Base-by-base conservation (phyloP, 352 stramenopile genomes). In the Pythium scleroteichum region DNA sequence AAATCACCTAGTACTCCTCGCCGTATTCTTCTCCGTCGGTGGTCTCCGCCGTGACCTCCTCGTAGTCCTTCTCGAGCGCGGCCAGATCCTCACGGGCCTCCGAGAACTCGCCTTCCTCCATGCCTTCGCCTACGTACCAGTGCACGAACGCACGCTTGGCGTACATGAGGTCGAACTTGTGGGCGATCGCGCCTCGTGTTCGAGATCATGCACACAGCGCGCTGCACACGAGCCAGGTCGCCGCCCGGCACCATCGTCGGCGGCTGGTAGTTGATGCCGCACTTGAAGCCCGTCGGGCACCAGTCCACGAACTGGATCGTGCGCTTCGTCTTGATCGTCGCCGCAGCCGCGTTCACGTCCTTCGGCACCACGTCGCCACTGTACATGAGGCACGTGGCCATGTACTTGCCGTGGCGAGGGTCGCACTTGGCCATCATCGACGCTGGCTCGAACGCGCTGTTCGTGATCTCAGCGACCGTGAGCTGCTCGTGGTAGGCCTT, bases 391-490 rank as follows among this genome's bases (percentile, higher is more conserved):
- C 29, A 35, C 29, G 29, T 35, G 29, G 97, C 96, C 96, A 99
- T 99, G 95, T 99, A 99, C 85, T 99, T 98, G 72, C 95, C 94
- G 72, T 98, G 94, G 61, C 94, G 85, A 52, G 97, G 96, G 78
- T 99, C 97, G 52, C 97, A 99, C 87, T 99, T 99, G 76, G 96
- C 97, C 96, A 99, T 99, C 97, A 99, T 99, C 97, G 47, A 94
- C 96, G 72, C 99, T 99, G 54, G 97, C 97, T 27, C 95, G 99
- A 48, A 95, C 29, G 29, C 29, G 29, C 29, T 35, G 29, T 35
- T 35, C 10, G 29, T 35, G 29, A 35, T 35, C 29, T 35, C 29
- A 10, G 29, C 29, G 10, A 35, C 29, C 29, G 29, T 10, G 5
- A 35, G 29, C 29, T 35, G 29, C 29, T 35, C 29, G 10, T 35